Percentiles rank a stretch among this genome's conserved stretches.
phyloP scores from a whole-genome alignment of 2,329 filamentous ascomycete genomes.

The Hymenoscyphus occultus region DNA sequence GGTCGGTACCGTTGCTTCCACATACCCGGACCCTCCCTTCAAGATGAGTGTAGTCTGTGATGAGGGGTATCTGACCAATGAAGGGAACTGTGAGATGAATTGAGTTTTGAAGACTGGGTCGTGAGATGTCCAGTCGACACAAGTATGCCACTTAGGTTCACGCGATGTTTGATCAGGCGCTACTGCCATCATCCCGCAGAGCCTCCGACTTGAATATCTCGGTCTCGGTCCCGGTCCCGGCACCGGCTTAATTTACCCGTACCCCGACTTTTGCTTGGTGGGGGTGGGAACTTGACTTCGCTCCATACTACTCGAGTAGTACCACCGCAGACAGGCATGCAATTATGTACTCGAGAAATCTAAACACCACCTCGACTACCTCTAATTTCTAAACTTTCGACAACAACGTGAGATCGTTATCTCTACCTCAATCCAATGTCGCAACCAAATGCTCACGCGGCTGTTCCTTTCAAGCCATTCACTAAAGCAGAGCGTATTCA shows the following conservation, averaged over 20 bases:
- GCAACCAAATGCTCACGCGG: slow-evolving; percentile 11
- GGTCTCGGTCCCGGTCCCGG: not conserved
- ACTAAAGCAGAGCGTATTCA: slow-evolving; percentile 74
- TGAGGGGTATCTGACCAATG: not conserved
- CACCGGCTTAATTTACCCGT: not conserved
- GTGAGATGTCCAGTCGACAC: not conserved
- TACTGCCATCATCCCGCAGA: slow-evolving; percentile 34
- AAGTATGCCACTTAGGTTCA: not conserved
- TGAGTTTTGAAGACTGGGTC: not conserved
- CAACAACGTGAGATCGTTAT: not conserved
- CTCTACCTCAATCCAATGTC: slow-evolving; percentile 10
- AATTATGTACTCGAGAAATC: too few relatives aligned
- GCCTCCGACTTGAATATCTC: slow-evolving; percentile 20
- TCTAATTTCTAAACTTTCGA: not conserved
- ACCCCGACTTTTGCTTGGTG: not conserved
- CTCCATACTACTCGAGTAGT: too few relatives aligned
- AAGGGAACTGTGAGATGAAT: not conserved
- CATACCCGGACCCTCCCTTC: slow-evolving; percentile 8
- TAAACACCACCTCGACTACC: not conserved
- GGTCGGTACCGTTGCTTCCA: slow-evolving; percentile 4
- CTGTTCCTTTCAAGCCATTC: slow-evolving; percentile 43
- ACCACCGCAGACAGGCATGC: too few relatives aligned
- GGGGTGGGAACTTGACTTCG: not conserved
- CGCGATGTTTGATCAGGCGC: slow-evolving; percentile 10
- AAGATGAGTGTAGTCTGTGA: not conserved